These are phyloP conservation scores for Glebionis coronaria DNA, from an alignment of 129 eudicot species.

Conservation along the genomic window DNA sequence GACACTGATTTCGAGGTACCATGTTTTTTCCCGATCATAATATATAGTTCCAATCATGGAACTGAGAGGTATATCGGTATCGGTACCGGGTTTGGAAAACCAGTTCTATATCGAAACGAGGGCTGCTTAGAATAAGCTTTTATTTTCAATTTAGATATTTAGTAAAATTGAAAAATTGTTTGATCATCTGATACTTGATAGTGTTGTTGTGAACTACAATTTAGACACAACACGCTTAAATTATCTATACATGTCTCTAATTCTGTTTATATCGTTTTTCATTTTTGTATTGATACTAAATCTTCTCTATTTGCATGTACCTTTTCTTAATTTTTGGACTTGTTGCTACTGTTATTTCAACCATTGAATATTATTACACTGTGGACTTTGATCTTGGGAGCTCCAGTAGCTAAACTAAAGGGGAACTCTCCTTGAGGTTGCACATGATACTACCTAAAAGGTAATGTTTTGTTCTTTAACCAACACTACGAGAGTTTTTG, in stretches of 20 bases:
- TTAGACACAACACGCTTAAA: not conserved
- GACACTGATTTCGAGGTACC: no score
- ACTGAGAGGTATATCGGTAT: no score
- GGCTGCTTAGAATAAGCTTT: no score
- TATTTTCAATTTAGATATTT: not conserved
- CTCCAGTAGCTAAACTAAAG: slow-evolving; percentile 60
- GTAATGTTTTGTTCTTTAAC: slow-evolving; percentile 1
- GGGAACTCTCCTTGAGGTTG: slow-evolving; percentile 8
- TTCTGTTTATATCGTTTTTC: not conserved
- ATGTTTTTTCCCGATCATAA: no score
- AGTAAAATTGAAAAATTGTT: not conserved
- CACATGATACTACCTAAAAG: slow-evolving; percentile 3
- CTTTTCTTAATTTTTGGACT: slow-evolving; percentile 86
- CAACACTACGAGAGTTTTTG: not conserved
- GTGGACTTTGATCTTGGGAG: slow-evolving; percentile 95
- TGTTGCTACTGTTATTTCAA: slow-evolving; percentile 92
- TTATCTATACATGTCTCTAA: not conserved
- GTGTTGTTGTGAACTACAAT: not conserved
- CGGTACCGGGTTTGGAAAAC: no score
- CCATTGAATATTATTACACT: slow-evolving; percentile 95
- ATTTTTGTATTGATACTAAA: not conserved
- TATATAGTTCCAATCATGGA: no score
- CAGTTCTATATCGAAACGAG: no score
- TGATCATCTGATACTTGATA: not conserved
- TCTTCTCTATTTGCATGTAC: slow-evolving; percentile 46